A percentile compares a stretch with the other conserved stretches of the same genome.
Evolutionary conservation across 495 filamentous ascomycete species (phyloP).

Genomic region (Hyaloscypha bicolor): DNA sequence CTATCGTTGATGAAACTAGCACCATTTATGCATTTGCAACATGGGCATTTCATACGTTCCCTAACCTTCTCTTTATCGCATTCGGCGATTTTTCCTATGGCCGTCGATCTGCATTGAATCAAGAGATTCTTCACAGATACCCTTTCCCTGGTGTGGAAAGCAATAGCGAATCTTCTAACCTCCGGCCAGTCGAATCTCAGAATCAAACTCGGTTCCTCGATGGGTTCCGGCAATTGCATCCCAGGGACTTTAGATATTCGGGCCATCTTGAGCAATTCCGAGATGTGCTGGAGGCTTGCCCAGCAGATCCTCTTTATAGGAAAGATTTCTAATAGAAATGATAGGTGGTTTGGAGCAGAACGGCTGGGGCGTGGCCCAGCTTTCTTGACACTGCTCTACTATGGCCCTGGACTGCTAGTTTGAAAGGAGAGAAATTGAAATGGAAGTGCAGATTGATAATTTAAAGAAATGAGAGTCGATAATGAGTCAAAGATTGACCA

Average conservation of each 20-base stretch:
- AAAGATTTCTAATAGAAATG: constrained; percentile 1
- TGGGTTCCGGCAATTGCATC: background rate
- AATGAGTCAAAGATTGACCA: too few species aligned
- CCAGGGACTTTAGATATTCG: background rate
- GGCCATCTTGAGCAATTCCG: background rate
- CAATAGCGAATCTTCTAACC: background rate
- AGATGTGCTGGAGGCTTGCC: background rate
- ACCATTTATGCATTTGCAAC: background rate
- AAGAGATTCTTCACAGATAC: background rate
- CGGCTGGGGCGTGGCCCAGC: too few species aligned
- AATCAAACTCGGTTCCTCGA: background rate
- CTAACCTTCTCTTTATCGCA: constrained; percentile 1
- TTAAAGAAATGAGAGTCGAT: too few species aligned
- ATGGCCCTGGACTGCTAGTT: too few species aligned
- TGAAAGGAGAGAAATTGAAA: too few species aligned
- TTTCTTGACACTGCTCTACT: too few species aligned
- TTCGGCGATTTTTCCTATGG: background rate
- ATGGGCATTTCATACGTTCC: background rate
- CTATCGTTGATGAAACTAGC: background rate
- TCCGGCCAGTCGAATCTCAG: background rate
- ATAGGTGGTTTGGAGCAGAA: background rate
- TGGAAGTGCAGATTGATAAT: too few species aligned
- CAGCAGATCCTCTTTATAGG: constrained; percentile 1
- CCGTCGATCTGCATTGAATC: background rate
- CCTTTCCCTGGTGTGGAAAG: background rate